These are phyloP conservation scores for Eucalyptus tenuipes DNA, from an alignment of 345 rosid genomes.

Conservation along the genomic window DNA sequence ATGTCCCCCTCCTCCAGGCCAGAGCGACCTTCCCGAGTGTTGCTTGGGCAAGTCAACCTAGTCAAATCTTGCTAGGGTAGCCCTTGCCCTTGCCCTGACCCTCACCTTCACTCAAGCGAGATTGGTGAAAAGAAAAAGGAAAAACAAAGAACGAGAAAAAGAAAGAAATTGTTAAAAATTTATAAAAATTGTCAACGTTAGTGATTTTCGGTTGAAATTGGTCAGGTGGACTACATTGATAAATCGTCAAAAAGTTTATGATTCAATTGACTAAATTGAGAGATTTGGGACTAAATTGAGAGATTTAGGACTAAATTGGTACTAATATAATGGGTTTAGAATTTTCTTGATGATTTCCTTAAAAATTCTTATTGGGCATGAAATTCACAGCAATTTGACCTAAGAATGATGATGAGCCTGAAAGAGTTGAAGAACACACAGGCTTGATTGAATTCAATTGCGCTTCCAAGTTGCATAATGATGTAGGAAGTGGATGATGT, in stretches of 20 bases:
- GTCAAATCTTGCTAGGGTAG: not conserved
- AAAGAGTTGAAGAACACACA: not conserved
- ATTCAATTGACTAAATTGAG: not conserved
- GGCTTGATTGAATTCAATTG: not conserved
- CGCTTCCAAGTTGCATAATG: not conserved
- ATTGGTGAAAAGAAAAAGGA: not conserved
- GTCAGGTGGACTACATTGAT: rapidly evolving
- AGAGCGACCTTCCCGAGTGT: rapidly evolving
- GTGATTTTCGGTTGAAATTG: no score
- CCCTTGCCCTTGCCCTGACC: not conserved
- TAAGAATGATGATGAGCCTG: not conserved
- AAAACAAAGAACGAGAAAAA: not conserved
- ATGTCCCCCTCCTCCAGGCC: not conserved
- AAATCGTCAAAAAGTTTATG: rapidly evolving
- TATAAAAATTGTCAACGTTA: not conserved
- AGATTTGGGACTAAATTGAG: rapidly evolving
- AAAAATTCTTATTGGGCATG: not conserved
- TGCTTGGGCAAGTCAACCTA: rapidly evolving
- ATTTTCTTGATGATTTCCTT: no score
- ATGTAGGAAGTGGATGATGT: not conserved
- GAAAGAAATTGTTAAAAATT: no score
- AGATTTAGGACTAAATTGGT: rapidly evolving
- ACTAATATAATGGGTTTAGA: no score
- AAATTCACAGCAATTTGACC: not conserved
- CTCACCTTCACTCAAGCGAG: not conserved